These are phyloP conservation scores for Pyrenopolyporus hunteri DNA, from an alignment of 495 filamentous ascomycete species.

Conservation along the genomic window DNA sequence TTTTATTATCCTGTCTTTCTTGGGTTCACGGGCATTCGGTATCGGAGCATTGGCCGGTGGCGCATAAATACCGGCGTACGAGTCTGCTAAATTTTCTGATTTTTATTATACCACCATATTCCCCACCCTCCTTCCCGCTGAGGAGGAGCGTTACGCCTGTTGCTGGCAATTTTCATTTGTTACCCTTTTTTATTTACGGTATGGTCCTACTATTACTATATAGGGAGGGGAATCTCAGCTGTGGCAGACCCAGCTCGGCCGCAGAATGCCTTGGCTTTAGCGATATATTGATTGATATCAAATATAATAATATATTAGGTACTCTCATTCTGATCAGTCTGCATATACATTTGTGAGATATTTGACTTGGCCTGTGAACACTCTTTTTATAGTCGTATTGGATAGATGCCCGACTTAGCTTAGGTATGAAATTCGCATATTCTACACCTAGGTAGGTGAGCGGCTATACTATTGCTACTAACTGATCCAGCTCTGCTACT, in stretches of 20 bases:
- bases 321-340: neutral
- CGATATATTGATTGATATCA: too few species aligned
- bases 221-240: too few species aligned
- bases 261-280: conserved; percentile 6
- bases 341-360: neutral
- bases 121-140: conserved; percentile 9
- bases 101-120: neutral
- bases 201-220: too few species aligned
- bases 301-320: conserved; percentile 17
- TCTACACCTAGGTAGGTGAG: too few species aligned
- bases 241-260: conserved; percentile 11
- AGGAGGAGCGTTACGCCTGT: conserved; percentile 9
- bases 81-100: conserved; percentile 12
- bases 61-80: conserved; percentile 17
- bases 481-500: too few species aligned
- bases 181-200: conserved; percentile 9
- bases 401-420: neutral
- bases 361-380: neutral
- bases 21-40: conserved; percentile 12
- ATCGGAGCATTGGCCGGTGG: conserved; percentile 8
- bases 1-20: neutral
- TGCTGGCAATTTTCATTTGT: neutral
- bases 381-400: neutral
- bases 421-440: too few species aligned
- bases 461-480: too few species aligned